Conservation (phyloP, 1,284 basidiomycete species). For the Nidula niveotomentosa region DNA sequence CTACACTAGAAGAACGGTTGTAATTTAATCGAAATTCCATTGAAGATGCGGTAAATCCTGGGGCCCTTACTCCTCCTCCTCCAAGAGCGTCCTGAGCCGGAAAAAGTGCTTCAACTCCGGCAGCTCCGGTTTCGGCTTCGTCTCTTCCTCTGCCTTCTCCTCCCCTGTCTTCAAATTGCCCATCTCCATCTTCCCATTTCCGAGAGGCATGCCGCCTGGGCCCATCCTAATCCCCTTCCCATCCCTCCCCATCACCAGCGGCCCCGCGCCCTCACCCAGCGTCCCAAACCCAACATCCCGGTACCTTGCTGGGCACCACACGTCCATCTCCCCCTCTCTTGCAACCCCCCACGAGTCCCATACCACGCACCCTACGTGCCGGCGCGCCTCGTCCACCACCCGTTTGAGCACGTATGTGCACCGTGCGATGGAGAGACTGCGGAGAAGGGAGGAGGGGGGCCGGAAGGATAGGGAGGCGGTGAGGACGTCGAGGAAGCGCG, state of each 20-base stretch:
- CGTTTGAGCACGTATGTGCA: constrained; percentile 24
- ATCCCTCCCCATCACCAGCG: too few relatives aligned
- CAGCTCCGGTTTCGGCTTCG: too few relatives aligned
- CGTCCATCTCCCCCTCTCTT: constrained; percentile 18
- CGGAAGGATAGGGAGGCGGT: constrained; percentile 25
- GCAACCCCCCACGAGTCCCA: constrained; percentile 22
- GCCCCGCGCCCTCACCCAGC: too few relatives aligned
- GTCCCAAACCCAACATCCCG: constrained; percentile 11
- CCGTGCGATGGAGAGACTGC: constrained; percentile 29
- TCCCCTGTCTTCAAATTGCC: too few relatives aligned
- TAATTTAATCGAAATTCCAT: too few relatives aligned
- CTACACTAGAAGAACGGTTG: too few relatives aligned
- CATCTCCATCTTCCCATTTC: not conserved
- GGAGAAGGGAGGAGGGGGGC: constrained; percentile 18
- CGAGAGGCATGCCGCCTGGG: too few relatives aligned
- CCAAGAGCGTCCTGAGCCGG: constrained; percentile 17
- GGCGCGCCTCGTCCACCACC: constrained; percentile 20
- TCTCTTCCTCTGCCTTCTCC: too few relatives aligned
- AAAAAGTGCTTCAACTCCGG: constrained; percentile 16
- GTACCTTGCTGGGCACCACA: constrained; percentile 18
- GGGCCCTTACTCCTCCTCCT: not conserved
- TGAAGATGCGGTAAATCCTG: too few relatives aligned
- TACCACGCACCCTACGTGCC: constrained; percentile 23
- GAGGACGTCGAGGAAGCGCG: constrained; percentile 35
- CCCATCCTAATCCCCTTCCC: too few relatives aligned